Percentiles rank a stretch among this genome's conserved stretches.
Conservation (phyloP, 2,329 filamentous ascomycete genomes). For the Aspergillus sp. region DNA sequence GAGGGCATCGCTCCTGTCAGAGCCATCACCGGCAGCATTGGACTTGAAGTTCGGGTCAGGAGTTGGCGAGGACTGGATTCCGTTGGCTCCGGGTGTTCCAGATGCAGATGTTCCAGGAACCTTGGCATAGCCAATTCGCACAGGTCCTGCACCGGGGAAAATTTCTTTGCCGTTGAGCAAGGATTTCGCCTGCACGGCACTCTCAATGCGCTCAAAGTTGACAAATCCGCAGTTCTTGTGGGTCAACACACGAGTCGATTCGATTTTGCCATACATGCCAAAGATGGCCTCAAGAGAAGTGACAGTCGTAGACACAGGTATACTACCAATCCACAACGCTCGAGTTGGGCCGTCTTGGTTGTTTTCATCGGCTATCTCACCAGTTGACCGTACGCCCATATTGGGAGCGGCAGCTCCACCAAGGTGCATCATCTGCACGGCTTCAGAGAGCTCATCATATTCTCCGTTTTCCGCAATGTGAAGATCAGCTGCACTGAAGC, state of each 20-base stretch:
- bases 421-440: conserved; percentile 75
- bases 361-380: conserved; percentile 70
- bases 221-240: conserved; percentile 99
- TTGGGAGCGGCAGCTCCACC: conserved; percentile 35
- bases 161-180: conserved; percentile 95
- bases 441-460: conserved; percentile 74
- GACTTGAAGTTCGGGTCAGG: conserved; percentile 68
- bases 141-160: conserved; percentile 90
- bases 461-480: conserved; percentile 70
- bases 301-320: conserved; percentile 92
- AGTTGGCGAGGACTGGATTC: conserved; percentile 83
- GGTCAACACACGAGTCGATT: conserved; percentile 87
- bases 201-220: conserved; percentile 90
- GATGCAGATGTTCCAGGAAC: conserved; percentile 75
- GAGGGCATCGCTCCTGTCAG: conserved; percentile 26
- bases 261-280: conserved; percentile 82
- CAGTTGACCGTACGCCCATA: conserved; percentile 58
- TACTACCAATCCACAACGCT: conserved; percentile 94
- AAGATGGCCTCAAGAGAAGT: conserved; percentile 95
- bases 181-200: conserved; percentile 81
- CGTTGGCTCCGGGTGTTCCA: conserved; percentile 82
- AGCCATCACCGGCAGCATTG: conserved; percentile 20
- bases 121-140: conserved; percentile 96
- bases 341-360: conserved; percentile 85
- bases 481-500: conserved; percentile 70